Base-by-base conservation (phyloP, 1,284 basidiomycete species). In the Puccinia polysora region DNA sequence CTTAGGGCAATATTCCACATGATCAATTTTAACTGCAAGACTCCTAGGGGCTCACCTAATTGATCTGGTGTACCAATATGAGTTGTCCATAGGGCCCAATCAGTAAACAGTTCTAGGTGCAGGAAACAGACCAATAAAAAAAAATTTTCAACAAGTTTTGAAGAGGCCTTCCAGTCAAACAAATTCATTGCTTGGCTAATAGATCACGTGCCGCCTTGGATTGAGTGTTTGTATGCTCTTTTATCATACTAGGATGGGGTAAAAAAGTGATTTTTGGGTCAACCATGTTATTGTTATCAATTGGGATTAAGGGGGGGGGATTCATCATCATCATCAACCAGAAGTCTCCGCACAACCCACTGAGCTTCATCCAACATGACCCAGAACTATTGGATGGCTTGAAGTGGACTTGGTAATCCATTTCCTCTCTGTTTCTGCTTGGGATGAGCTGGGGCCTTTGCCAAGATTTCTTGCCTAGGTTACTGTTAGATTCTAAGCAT, bases 131-230 rank as follows among this genome's bases (percentile, higher is more conserved):
- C 87, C 71, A 98, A 84, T 0, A 96, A 93, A 81, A 89, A 98
- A 58, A 99, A 88, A 78, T 99, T 96, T 98, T 95, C 72, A 98
- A 86, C 79, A 94, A 94, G 84, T 98, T 99, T 82, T 98, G 96
- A 52, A 99, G 91, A 0, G 96, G 96, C 6, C 96, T 99, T 74
- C 96, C 96, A 8, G 95, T 97, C 47, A 98, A 83, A 78, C 91
- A 96, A 53, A 97, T 83, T 23, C 96, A 87, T 65, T 96, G 88
- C 78, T 97, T 90, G 1, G 95, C 92, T 79, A 90, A 86, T 55
- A 99, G 85, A 78, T 96, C 93, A 81, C 96, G 98, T 12, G 89
- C 93, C 2, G 96, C 95, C 74, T 90, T 87, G 76, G 92, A 92
- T 64, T 89, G 94, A 67, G 97, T 91, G 0, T 96, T 98, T 34